phyloP scores from a whole-genome alignment of 2,329 filamentous ascomycete species.

The Fusarium tjaetaba region DNA sequence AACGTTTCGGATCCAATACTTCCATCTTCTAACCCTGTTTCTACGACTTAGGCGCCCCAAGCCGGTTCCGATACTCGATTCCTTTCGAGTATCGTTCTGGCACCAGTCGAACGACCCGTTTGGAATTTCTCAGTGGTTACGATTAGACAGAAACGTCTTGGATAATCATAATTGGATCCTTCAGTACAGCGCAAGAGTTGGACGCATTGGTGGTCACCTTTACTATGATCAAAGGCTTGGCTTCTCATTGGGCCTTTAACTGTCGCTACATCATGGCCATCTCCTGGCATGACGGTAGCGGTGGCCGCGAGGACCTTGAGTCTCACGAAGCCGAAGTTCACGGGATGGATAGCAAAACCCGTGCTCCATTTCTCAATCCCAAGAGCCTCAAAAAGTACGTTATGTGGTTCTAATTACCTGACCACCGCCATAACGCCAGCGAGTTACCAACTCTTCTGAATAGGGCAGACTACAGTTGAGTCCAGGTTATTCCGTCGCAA shows the following conservation, averaged over 20 bases:
- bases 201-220: too few species aligned
- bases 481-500: rapidly evolving
- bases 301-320: neutral
- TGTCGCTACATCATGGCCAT: neutral
- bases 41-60: slow-evolving; percentile 25
- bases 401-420: neutral
- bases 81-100: neutral
- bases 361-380: too few species aligned
- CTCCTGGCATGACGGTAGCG: neutral
- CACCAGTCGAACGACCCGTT: neutral
- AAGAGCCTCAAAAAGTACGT: neutral
- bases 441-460: neutral
- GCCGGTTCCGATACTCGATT: neutral
- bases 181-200: neutral
- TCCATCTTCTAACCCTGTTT: slow-evolving; percentile 15
- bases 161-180: too few species aligned
- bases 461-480: too few species aligned
- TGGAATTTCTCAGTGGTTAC: neutral
- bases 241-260: neutral
- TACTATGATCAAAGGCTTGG: too few species aligned
- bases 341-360: neutral
- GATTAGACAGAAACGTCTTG: neutral
- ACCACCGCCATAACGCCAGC: neutral
- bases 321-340: neutral
- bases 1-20: neutral